Conservation (phyloP, 345 rosid genomes). For the Eucalyptus cloeziana region DNA sequence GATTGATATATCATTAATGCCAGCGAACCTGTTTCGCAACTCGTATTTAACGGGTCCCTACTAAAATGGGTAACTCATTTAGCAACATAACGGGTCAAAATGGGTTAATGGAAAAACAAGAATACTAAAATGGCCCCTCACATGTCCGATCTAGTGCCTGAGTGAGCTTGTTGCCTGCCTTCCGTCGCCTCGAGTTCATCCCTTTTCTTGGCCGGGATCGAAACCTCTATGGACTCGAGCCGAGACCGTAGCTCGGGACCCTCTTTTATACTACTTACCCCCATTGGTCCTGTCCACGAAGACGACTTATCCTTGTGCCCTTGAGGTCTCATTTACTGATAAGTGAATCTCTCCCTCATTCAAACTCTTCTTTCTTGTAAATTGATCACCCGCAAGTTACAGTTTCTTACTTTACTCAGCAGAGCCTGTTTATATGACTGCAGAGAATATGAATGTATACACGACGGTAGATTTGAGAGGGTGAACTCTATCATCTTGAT, state of each 20-base stretch:
- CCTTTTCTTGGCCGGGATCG: neutral
- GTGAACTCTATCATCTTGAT: too few relatives aligned
- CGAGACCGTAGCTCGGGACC: neutral
- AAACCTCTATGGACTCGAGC: neutral
- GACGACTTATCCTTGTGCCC: neutral
- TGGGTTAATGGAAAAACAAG: neutral
- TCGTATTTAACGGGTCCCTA: neutral
- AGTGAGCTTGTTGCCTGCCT: neutral
- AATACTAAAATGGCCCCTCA: neutral
- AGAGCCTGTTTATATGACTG: neutral
- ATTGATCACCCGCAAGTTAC: neutral
- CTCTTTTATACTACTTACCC: too few relatives aligned
- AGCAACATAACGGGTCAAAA: neutral
- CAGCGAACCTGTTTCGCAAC: fast-evolving
- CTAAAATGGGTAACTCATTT: neutral
- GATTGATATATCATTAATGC: too few relatives aligned
- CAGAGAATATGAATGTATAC: neutral
- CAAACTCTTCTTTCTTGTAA: neutral
- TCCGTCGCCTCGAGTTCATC: neutral
- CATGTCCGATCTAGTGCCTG: neutral
- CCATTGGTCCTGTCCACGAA: neutral
- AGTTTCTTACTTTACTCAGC: neutral
- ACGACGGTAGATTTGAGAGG: too few relatives aligned
- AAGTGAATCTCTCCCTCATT: neutral
- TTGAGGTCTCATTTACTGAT: neutral